Evolutionary conservation across 805 yeast genomes (phyloP).

Genomic region (Torulaspora gathmanii): DNA sequence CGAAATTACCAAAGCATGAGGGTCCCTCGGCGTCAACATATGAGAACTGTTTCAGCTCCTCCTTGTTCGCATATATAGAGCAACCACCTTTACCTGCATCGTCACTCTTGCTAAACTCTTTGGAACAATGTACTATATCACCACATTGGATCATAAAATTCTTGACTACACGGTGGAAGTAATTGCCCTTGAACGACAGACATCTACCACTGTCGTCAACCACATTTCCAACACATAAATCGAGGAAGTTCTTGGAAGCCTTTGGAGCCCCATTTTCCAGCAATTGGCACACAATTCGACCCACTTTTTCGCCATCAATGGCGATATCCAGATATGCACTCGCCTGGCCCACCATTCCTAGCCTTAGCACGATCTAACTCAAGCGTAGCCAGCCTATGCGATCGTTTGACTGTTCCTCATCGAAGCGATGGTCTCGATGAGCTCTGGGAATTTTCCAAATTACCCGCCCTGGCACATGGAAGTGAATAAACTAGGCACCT

Average conservation of each 20-base stretch:
- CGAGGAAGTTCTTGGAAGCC: slow-evolving; percentile 48
- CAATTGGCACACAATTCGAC: slow-evolving; percentile 60
- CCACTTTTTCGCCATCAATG: slow-evolving; percentile 41
- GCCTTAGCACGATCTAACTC: background rate
- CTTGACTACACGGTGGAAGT: slow-evolving; percentile 59
- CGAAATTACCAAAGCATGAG: slow-evolving; percentile 40
- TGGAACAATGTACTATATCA: slow-evolving; percentile 45
- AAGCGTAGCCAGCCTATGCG: background rate
- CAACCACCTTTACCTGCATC: slow-evolving; percentile 44
- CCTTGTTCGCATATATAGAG: slow-evolving; percentile 38
- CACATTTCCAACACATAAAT: slow-evolving; percentile 41
- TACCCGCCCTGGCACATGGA: background rate
- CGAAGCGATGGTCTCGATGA: background rate
- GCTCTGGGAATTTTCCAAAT: background rate
- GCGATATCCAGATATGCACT: slow-evolving; percentile 47
- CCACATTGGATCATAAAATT: slow-evolving; percentile 73
- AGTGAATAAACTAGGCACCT: background rate
- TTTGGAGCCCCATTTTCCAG: slow-evolving; percentile 49
- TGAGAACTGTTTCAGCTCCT: slow-evolving; percentile 14
- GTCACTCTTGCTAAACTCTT: slow-evolving; percentile 20
- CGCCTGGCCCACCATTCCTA: slow-evolving; percentile 1
- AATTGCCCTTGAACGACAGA: slow-evolving; percentile 41
- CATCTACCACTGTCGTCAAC: slow-evolving; percentile 20
- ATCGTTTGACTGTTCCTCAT: background rate
- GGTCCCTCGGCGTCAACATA: slow-evolving; percentile 16